These are phyloP conservation scores for Bolboschoenus planiculmis DNA, from an alignment of 176 grass and related monocot species.

Conservation along the genomic window DNA sequence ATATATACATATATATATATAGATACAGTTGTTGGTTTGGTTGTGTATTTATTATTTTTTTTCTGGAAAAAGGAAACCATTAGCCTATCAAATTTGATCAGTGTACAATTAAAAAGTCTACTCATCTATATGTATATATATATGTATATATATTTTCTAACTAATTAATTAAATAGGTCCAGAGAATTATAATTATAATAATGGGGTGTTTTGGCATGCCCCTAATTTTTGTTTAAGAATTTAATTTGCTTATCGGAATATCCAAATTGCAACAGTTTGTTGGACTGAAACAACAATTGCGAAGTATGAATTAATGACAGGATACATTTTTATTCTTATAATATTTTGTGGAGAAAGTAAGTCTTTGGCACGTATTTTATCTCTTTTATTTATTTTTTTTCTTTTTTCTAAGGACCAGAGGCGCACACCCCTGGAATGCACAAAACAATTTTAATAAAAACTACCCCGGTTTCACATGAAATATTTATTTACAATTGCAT, in stretches of 20 bases:
- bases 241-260: no score
- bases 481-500: no score
- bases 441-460: not conserved
- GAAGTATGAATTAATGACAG: not conserved
- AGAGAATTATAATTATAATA: no score
- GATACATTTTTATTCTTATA: not conserved
- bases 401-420: not conserved
- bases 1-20: no score
- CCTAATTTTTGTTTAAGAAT: no score
- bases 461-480: not conserved
- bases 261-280: no score
- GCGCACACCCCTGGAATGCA: not conserved
- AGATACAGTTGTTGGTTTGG: not conserved
- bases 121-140: no score
- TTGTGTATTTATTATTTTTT: not conserved
- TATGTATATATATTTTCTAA: no score
- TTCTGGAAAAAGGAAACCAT: not conserved
- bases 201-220: no score
- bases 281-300: no score
- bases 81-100: not conserved
- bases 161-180: not conserved
- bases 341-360: not conserved
- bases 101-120: not conserved
- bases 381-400: no score
- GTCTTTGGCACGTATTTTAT: not conserved